phyloP scores from a whole-genome alignment of 148 eudicot species.

The Chenopodium suecicum region DNA sequence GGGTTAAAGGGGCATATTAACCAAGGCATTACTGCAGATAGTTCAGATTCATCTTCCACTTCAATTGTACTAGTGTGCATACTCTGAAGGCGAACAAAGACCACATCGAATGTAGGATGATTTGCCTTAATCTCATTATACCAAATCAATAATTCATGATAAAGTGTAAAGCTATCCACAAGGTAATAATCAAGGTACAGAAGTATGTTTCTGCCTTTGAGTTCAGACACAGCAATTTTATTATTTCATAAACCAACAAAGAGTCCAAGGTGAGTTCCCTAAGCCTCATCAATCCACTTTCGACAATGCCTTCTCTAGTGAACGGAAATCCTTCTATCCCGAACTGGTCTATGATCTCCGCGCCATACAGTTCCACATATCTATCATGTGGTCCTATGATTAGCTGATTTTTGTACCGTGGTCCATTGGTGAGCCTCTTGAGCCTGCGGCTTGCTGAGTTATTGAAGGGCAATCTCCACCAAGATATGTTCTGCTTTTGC shows the following conservation, averaged over 20 bases:
- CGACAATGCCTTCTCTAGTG: background rate
- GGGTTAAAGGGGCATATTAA: background rate
- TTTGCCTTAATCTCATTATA: background rate
- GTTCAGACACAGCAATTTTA: no score
- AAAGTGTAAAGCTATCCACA: background rate
- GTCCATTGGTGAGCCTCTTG: no score
- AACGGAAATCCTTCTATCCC: conserved; percentile 11
- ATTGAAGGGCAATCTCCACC: background rate
- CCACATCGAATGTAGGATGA: conserved; percentile 1
- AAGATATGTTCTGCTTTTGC: background rate
- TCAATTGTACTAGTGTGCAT: background rate
- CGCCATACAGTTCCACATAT: background rate
- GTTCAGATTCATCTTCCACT: background rate
- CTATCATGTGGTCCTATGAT: no score
- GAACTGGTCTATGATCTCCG: background rate
- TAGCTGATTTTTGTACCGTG: no score
- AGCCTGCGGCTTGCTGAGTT: background rate
- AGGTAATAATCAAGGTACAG: no score
- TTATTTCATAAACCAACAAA: background rate
- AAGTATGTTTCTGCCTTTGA: no score
- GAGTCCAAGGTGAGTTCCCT: conserved; percentile 13
- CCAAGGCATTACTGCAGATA: background rate
- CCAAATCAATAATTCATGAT: background rate
- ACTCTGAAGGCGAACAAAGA: background rate
- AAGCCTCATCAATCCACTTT: background rate